Base-by-base conservation (phyloP, 768 basidiomycete species). In the Suillus sp. region DNA sequence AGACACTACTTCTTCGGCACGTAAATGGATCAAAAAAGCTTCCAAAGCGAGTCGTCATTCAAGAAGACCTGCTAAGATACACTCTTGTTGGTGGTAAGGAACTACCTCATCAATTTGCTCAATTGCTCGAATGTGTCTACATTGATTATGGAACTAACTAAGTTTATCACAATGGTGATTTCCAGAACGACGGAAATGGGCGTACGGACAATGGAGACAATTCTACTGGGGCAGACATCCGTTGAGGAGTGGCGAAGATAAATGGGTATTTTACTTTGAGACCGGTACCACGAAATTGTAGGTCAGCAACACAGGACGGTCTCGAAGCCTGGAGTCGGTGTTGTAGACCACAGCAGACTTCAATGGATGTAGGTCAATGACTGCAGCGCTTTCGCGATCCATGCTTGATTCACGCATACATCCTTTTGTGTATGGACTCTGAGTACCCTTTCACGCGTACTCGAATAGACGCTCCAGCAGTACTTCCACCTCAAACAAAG, bases 141-240 rank as follows among this genome's bases (percentile, higher is more conserved):
- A 32, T 18, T 30, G 25, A 51, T 10, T 13, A 53, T 53, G 18
- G 5, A 20, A 32, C 32, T 11, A 32, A 53, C 30, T 27, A 48
- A 14, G 5, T 32, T 34, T 11, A 13, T 13, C 32, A 6, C 25
- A 53, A n/a, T n/a, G 20, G 20, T 8, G 11, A n/a, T 34, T 45
- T 53, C 1, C 20, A 53, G 51, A 53, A 5, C 32, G 51, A 32
- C 30, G 27, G 10, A 32, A 53, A n/a, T 34, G 20, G 56, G 40
- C 37, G 16, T 57, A 40, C 56, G 56, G 56, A 6, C 56, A 11
- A 40, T 5, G 20, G 5, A 57, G 20, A 40, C 56, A 57, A 53
- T 32, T 53, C 8, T 53, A 53, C 30, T 53, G 56, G 56, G 56
- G 38, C 38, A 20, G 11, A 10, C 30, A 51, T 32, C 18, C 10